These are phyloP conservation scores for Podaxis rugospora DNA, from an alignment of 768 basidiomycete genomes.

Conservation along the genomic window DNA sequence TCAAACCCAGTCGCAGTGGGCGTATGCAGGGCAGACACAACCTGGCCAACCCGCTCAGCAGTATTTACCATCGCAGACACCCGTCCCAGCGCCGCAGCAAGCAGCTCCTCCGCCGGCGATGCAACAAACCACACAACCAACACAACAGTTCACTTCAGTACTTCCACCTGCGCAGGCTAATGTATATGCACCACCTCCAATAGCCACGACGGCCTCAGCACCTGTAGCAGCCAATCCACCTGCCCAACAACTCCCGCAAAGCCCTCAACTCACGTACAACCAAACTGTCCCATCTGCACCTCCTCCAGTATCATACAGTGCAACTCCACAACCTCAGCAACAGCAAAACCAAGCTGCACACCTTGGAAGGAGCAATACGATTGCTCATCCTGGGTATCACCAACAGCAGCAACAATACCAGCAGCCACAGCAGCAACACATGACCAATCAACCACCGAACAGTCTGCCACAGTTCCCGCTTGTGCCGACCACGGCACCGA, in stretches of 20 bases:
- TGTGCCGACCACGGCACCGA: slow-evolving; percentile 57
- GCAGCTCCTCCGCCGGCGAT: slow-evolving; percentile 22
- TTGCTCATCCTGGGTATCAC: slow-evolving; percentile 29
- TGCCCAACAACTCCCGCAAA: slow-evolving; percentile 11
- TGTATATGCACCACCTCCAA: slow-evolving; percentile 14
- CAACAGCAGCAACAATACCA: slow-evolving; percentile 25
- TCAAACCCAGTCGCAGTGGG: slow-evolving; percentile 13
- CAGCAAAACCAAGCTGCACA: slow-evolving; percentile 22
- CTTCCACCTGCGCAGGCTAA: slow-evolving; percentile 14
- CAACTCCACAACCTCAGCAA: slow-evolving; percentile 19
- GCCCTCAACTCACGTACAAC: slow-evolving; percentile 6
- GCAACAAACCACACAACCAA: slow-evolving; percentile 23
- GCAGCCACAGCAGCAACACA: slow-evolving; percentile 17
- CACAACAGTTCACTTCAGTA: slow-evolving; percentile 9
- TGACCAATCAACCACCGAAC: slow-evolving; percentile 19
- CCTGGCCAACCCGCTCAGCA: slow-evolving; percentile 19
- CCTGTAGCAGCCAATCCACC: slow-evolving; percentile 12
- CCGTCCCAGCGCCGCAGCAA: slow-evolving; percentile 20
- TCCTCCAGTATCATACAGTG: slow-evolving; percentile 17
- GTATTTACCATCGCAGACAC: slow-evolving; percentile 13
- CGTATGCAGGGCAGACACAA: slow-evolving; percentile 11
- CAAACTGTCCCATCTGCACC: slow-evolving; percentile 20
- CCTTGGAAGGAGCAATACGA: slow-evolving; percentile 27
- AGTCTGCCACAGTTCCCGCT: slow-evolving; percentile 59
- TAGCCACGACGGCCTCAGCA: slow-evolving; percentile 21